Conservation (phyloP, 2,329 filamentous ascomycete species). For the Colletotrichum brevisporum region DNA sequence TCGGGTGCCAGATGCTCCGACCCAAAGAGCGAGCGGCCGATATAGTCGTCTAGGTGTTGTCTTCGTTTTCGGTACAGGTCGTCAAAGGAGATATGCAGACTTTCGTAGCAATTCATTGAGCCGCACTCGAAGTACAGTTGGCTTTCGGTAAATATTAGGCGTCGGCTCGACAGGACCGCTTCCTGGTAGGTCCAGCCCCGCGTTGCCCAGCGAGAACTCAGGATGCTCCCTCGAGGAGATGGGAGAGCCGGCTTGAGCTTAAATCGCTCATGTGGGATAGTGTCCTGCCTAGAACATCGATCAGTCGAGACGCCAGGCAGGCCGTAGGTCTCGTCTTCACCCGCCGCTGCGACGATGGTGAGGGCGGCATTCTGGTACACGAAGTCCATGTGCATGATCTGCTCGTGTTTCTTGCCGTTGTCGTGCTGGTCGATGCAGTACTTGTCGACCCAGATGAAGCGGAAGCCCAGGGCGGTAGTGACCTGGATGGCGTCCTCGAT, state of each 20-base stretch:
- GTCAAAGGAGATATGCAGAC: conserved; percentile 15
- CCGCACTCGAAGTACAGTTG: conserved; percentile 47
- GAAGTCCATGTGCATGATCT: conserved; percentile 46
- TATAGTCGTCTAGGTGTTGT: conserved; percentile 13
- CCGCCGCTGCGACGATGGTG: conserved; percentile 44
- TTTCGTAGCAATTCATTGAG: conserved; percentile 21
- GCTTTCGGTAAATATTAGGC: conserved; percentile 45
- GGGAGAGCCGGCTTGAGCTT: conserved; percentile 19
- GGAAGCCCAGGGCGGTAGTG: conserved; percentile 41
- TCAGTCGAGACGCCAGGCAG: conserved; percentile 26
- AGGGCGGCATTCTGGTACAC: conserved; percentile 44
- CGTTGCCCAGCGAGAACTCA: conserved; percentile 23
- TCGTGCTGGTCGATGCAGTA: conserved; percentile 48
- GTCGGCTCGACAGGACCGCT: conserved; percentile 37
- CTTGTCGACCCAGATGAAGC: conserved; percentile 48
- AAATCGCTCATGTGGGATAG: conserved; percentile 16
- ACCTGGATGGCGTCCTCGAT: conserved; percentile 42
- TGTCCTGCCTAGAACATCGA: not conserved
- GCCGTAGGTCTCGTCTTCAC: conserved; percentile 22
- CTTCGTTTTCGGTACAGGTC: conserved; percentile 6
- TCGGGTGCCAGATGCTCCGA: conserved; percentile 10
- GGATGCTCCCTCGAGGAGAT: conserved; percentile 7
- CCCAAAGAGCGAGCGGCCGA: conserved; percentile 23
- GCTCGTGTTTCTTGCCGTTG: conserved; percentile 38
- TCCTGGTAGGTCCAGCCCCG: conserved; percentile 40